These are phyloP conservation scores for Scalesia atractyloides DNA, from an alignment of 129 eudicot species.

Conservation along the genomic window DNA sequence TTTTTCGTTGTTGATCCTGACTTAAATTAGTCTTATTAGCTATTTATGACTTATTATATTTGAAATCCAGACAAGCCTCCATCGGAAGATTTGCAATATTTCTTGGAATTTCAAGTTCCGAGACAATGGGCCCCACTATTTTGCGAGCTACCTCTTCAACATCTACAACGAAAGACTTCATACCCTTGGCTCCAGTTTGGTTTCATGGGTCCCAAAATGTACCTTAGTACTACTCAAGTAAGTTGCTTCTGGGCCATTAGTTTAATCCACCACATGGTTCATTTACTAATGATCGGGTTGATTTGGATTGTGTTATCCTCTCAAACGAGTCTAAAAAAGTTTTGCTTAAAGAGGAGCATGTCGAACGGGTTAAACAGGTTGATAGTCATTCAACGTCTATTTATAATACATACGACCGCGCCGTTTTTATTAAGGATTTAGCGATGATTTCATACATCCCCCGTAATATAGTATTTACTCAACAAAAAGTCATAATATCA, in stretches of 20 bases:
- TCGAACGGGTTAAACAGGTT: not conserved
- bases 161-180: conserved; percentile 65
- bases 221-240: conserved; percentile 76
- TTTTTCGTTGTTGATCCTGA: not conserved
- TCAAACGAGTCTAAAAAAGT: not conserved
- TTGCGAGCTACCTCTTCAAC: conserved; percentile 83
- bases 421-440: too few relatives aligned
- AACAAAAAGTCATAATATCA: too few relatives aligned
- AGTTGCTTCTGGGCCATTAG: not conserved
- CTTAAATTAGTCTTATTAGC: conserved; percentile 2
- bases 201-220: conserved; percentile 70
- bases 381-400: not conserved
- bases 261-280: not conserved
- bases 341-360: too few relatives aligned
- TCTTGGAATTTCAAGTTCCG: conserved; percentile 95
- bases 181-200: conserved; percentile 62
- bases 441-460: too few relatives aligned
- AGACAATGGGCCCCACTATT: conserved; percentile 89
- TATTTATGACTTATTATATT: not conserved
- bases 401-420: too few relatives aligned
- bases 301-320: not conserved
- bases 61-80: conserved; percentile 66
- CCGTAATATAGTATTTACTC: too few relatives aligned
- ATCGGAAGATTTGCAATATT: conserved; percentile 70
- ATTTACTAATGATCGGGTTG: not conserved